Percentiles rank a stretch among this genome's conserved stretches.
phyloP scores from a whole-genome alignment of 2,329 filamentous ascomycete genomes.

The Neospermospora avenae region DNA sequence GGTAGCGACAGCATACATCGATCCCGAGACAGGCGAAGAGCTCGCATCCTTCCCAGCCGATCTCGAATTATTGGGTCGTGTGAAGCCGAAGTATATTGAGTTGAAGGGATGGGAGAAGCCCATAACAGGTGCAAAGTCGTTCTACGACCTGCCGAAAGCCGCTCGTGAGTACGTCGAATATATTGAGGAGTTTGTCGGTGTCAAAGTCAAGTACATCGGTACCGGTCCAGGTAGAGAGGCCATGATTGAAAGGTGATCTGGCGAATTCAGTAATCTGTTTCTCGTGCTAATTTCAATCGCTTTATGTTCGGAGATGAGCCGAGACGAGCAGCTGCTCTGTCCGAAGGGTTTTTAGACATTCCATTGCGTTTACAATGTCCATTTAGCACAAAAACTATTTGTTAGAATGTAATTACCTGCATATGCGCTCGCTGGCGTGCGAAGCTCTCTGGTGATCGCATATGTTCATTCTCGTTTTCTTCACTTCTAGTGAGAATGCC shows the following conservation, averaged over 20 bases:
- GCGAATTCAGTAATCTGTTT: neutral
- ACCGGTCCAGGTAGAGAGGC: slow-evolving; percentile 43
- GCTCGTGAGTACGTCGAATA: slow-evolving; percentile 46
- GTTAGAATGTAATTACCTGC: no score
- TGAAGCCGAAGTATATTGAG: slow-evolving; percentile 65
- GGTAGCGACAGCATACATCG: slow-evolving; percentile 69
- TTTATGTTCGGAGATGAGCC: no score
- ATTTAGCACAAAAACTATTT: no score
- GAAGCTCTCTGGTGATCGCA: no score
- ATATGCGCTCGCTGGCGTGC: no score
- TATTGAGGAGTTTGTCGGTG: slow-evolving; percentile 55
- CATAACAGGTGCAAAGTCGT: slow-evolving; percentile 56
- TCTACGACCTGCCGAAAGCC: slow-evolving; percentile 59
- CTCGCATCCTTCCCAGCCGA: slow-evolving; percentile 64
- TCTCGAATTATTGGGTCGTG: slow-evolving; percentile 52
- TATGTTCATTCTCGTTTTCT: no score
- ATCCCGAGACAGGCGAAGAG: slow-evolving; percentile 42
- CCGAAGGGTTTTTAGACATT: no score
- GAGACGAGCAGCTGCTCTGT: no score
- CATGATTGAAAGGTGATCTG: neutral
- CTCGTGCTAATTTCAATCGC: neutral
- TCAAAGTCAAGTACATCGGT: slow-evolving; percentile 63
- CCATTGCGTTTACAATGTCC: no score
- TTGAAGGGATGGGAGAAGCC: slow-evolving; percentile 66
- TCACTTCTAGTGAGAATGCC: no score